Evolutionary conservation across 768 basidiomycete genomes (phyloP), one percentile per base, ranked within the genome.

Genomic region (Scleroderma citrinum): DNA sequence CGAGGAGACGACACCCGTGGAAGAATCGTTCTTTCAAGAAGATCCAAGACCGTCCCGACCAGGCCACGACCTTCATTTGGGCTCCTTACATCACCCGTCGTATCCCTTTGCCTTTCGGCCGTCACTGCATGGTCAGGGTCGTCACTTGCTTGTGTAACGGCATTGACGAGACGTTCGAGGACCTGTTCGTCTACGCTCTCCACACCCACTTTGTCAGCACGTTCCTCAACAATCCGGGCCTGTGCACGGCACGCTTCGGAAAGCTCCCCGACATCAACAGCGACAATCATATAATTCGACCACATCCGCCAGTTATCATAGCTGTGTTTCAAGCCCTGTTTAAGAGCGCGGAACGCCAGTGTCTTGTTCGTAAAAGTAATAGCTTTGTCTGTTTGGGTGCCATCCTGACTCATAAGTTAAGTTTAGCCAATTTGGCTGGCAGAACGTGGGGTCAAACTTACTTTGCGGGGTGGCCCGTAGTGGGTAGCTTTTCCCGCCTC

Each of bases 301-400:
- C 96, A 99, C 88, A 99, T 94, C 17, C 92, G 80, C 94, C 95
- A 98, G 61, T 92, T 94, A 23, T 90, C 84, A 64, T 92, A 88
- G 43, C 80, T 79, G 65, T 78, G 81, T 57, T 83, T 84, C 52
- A 98, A 76, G 2, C 96, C 94, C 52, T 91, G 88, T 56, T 87
- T 85, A 23, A 99, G 83, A 2, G 96, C 95, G 16, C 85, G 85
- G 75, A 91, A 96, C 1, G 96, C 96, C 37, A 92, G 78, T 40
- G 84, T 71, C 64, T 92, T 94, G 72, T 94, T 83, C 38, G 77
- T 69, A 61, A 85, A 85, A 5, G 83, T 72, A 41, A 81, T 71
- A 12, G 71, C 58, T 48, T 70, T 65, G 17, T 40, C 16, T 17
- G 54, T 43, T 38, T 26, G 32, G 37, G 60, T 47, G 19, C 32